Evolutionary conservation across 2,329 filamentous ascomycete species (phyloP), one percentile per base, ranked within the genome.

Genomic region (Phoma sp.): DNA sequence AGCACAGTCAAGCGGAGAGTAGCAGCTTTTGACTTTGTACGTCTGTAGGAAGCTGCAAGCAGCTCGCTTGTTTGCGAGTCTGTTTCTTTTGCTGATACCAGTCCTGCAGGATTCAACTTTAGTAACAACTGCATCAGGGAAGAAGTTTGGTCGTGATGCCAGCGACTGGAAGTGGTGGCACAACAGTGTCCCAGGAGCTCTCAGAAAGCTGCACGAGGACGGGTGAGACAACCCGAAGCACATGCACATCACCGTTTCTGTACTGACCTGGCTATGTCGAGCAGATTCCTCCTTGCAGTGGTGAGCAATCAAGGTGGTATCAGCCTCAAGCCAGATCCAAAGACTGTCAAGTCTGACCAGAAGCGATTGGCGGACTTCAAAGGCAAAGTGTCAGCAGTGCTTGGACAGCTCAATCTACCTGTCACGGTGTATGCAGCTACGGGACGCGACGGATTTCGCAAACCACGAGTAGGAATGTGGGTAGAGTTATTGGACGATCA

Each of bases 141-240:
- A 91, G 75, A 89, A 84, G 45, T 94, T 94, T 68, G 83, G 86
- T 2, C 83, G 83, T 46, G 85, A 87, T 61, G 84, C 87, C 0
- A 80, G 81, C 4, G 94, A 98, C 72, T 99, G 95, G 95, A 92
- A 91, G 74, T 99, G 95, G 95, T 98, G 92, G 92, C 80, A 96
- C 72, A 65, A 77, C 13, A 81, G 77, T 17, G 90, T 98, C 0
- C 91, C 92, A 1, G 76, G 74, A 0, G 85, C 79, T 47, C 74
- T 99, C 17, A 85, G 83, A 61, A 79, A 87, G 55, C 80, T 98
- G 2, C 84, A 91, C 67, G 79, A 85, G 10, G 84, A 95, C 63
- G 91, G 87, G 84, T 90, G 76, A 35, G 64, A 50, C 39, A 15
- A 32, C 46, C 17, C 36, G 10, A 33, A 52, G 49, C 32, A 27